phyloP scores from a whole-genome alignment of 306 rosid species.

The Dryas drummondii region DNA sequence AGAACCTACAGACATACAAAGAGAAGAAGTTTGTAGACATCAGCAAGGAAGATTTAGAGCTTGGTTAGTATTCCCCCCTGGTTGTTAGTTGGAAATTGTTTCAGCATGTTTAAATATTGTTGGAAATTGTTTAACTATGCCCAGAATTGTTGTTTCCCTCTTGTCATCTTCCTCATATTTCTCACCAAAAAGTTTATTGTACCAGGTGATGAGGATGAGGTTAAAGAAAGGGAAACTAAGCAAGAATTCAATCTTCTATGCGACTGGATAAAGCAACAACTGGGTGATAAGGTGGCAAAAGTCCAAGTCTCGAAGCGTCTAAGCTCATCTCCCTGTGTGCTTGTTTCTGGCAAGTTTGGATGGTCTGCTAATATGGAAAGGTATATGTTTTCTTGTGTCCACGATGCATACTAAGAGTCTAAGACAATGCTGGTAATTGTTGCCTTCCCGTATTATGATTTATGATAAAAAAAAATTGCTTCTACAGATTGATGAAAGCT shows the following conservation, averaged over 20 bases:
- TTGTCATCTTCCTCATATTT: slow-evolving; percentile 13
- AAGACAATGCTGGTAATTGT: neutral
- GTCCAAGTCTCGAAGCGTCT: slow-evolving; percentile 94
- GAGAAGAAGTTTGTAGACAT: slow-evolving; percentile 97
- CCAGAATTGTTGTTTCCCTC: neutral
- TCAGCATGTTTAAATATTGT: neutral
- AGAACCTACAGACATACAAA: slow-evolving; percentile 91
- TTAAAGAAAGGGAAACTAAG: slow-evolving; percentile 76
- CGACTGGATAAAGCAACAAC: slow-evolving; percentile 98
- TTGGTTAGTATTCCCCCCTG: slow-evolving; percentile 52
- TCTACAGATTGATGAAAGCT: slow-evolving; percentile 92
- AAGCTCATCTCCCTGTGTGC: slow-evolving; percentile 99
- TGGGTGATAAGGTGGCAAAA: slow-evolving; percentile 91
- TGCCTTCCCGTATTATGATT: neutral
- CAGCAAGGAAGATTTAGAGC: slow-evolving; percentile 96
- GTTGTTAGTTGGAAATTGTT: neutral
- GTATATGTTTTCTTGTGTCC: slow-evolving; percentile 34
- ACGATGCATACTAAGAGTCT: neutral
- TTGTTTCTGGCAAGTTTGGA: slow-evolving; percentile 98
- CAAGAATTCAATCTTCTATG: slow-evolving; percentile 87
- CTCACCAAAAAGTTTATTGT: slow-evolving; percentile 15
- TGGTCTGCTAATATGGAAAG: slow-evolving; percentile 99
- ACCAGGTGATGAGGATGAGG: slow-evolving; percentile 93
- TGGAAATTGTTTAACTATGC: neutral
- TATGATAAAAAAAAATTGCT: slow-evolving; percentile 1